Evolutionary conservation across 108 stramenopile genomes (phyloP).

Genomic region (Nitzschia sp.): DNA sequence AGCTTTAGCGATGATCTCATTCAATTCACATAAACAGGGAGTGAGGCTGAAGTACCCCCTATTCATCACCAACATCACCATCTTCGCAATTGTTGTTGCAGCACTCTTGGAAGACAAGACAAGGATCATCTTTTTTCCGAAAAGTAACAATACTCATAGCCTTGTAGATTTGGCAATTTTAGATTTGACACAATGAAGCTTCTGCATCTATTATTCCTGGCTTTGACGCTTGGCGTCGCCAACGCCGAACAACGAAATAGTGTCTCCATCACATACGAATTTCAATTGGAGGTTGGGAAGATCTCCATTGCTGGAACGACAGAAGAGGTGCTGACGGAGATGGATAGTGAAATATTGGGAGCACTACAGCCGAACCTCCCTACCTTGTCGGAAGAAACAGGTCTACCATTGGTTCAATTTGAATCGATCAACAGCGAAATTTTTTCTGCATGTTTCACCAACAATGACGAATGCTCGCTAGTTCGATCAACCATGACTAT

Average conservation of each 20-base stretch:
- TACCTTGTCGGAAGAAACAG: neutral
- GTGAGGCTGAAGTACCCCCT: too few relatives aligned
- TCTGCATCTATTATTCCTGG: too few relatives aligned
- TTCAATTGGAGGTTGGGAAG: constrained; percentile 10
- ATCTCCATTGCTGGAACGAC: neutral
- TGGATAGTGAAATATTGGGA: constrained; percentile 10
- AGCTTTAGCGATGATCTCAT: too few relatives aligned
- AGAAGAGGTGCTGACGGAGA: neutral
- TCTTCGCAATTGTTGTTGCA: too few relatives aligned
- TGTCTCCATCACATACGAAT: constrained; percentile 7
- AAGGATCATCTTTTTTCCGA: too few relatives aligned
- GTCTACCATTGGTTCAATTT: constrained; percentile 5
- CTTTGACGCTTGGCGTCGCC: neutral
- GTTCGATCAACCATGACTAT: constrained; percentile 24
- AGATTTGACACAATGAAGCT: too few relatives aligned
- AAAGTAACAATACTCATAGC: too few relatives aligned
- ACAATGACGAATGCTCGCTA: constrained; percentile 22
- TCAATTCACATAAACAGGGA: too few relatives aligned
- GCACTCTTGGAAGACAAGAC: too few relatives aligned
- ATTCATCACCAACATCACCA: too few relatives aligned
- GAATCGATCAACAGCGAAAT: constrained; percentile 14
- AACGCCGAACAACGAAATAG: neutral
- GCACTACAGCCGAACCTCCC: constrained; percentile 8
- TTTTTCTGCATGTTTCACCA: constrained; percentile 29
- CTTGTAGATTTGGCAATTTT: too few relatives aligned